These are phyloP conservation scores for Saccharomycopsis sp. DNA, from an alignment of 805 yeast species.

Conservation along the genomic window DNA sequence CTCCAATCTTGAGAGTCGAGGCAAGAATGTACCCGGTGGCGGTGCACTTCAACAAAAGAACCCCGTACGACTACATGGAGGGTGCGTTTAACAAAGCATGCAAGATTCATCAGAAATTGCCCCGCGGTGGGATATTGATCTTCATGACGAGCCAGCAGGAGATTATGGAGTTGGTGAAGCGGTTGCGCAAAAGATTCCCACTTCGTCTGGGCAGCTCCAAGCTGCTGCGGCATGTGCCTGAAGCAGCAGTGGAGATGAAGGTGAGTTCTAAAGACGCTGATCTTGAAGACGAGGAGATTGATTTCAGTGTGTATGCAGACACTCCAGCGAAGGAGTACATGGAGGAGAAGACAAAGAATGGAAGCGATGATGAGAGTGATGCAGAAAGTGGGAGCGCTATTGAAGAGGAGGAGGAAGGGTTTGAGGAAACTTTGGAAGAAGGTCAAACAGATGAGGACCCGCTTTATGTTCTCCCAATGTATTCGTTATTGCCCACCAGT, in stretches of 20 bases:
- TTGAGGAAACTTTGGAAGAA: constrained; percentile 61
- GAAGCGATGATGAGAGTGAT: constrained; percentile 23
- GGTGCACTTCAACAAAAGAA: constrained; percentile 76
- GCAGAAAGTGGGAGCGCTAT: too few species aligned
- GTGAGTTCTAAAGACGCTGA: constrained; percentile 53
- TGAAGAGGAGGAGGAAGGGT: constrained; percentile 49
- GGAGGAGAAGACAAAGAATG: constrained; percentile 23
- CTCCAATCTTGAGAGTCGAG: constrained; percentile 83
- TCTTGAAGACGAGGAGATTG: constrained; percentile 83
- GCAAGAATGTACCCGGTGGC: constrained; percentile 95
- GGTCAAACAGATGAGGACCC: constrained; percentile 71
- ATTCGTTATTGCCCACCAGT: constrained; percentile 85
- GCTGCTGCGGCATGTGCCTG: constrained; percentile 22
- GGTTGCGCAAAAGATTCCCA: constrained; percentile 61
- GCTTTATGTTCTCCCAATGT: constrained; percentile 81
- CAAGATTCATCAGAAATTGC: constrained; percentile 77
- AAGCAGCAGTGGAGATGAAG: constrained; percentile 24
- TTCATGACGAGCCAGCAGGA: constrained; percentile 95
- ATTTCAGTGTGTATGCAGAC: constrained; percentile 45
- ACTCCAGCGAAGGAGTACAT: too few species aligned
- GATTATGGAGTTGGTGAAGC: constrained; percentile 66
- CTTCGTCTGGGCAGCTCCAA: too few species aligned
- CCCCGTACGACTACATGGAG: constrained; percentile 69
- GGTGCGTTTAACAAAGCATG: constrained; percentile 80
- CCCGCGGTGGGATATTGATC: constrained; percentile 88